Conservation (phyloP, 2,329 filamentous ascomycete genomes). For the Aspergillus thermomutatus region DNA sequence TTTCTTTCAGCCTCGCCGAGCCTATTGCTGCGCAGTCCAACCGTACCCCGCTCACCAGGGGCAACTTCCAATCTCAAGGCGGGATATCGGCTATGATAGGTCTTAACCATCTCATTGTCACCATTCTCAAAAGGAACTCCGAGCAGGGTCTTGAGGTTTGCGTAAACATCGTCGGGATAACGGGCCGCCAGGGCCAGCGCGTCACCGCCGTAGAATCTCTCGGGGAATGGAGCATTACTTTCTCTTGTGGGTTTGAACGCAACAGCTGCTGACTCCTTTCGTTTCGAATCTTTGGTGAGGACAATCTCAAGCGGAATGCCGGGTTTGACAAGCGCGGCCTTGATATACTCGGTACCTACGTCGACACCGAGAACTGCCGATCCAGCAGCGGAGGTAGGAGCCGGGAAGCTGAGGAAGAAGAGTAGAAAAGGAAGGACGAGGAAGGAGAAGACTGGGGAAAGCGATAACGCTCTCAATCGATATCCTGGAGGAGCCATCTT, state of each 20-base stretch:
- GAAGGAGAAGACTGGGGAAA: conserved; percentile 39
- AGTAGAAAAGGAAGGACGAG: conserved; percentile 51
- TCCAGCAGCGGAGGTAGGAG: conserved; percentile 56
- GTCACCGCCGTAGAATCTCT: conserved; percentile 88
- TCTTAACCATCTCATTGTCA: conserved; percentile 53
- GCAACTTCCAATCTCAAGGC: conserved; percentile 64
- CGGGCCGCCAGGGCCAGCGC: conserved; percentile 81
- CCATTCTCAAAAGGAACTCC: conserved; percentile 58
- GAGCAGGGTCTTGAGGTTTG: conserved; percentile 88
- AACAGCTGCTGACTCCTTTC: conserved; percentile 88
- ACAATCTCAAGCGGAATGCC: conserved; percentile 97
- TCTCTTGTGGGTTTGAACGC: conserved; percentile 84
- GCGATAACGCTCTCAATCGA: conserved; percentile 20
- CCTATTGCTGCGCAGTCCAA: conserved; percentile 75
- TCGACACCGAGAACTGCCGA: conserved; percentile 88
- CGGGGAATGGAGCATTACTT: conserved; percentile 68
- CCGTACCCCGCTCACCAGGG: conserved; percentile 59
- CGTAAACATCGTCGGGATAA: conserved; percentile 90
- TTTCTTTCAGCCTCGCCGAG: conserved; percentile 63
- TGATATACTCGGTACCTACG: conserved; percentile 94
- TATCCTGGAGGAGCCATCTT: conserved; percentile 32
- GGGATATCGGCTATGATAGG: conserved; percentile 75
- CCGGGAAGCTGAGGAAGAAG: conserved; percentile 53
- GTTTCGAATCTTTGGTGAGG: conserved; percentile 93
- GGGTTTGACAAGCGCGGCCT: conserved; percentile 91